Conservation (phyloP, 768 basidiomycete species). For the Suillus subalutaceus region DNA sequence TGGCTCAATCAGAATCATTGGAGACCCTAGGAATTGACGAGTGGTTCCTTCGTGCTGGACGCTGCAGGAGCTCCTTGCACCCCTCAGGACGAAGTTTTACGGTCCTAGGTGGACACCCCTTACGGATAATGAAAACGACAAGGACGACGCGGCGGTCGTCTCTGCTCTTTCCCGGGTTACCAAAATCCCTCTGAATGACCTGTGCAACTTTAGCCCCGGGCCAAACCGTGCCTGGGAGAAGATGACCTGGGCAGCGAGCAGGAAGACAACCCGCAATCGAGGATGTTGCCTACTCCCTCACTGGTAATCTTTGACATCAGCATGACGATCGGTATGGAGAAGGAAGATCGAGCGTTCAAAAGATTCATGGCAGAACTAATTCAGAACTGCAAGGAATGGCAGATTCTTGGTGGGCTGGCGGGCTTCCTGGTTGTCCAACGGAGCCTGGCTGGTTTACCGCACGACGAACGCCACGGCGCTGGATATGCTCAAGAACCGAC, state of each 20-base stretch:
- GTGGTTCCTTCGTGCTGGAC: conserved; percentile 21
- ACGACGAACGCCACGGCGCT: neutral
- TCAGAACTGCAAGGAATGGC: conserved; percentile 15
- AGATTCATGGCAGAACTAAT: conserved; percentile 16
- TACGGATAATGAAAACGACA: conserved; percentile 8
- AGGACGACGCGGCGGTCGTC: conserved; percentile 2
- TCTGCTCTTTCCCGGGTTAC: conserved; percentile 9
- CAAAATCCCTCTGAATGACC: conserved; percentile 10
- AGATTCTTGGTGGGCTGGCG: conserved; percentile 11
- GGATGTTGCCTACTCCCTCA: conserved; percentile 21
- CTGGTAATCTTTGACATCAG: conserved; percentile 19
- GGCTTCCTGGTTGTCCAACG: conserved; percentile 1
- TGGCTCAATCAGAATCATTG: conserved; percentile 4
- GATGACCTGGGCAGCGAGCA: conserved; percentile 18
- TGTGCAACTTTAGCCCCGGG: conserved; percentile 10
- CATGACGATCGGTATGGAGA: conserved; percentile 21
- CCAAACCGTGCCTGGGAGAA: conserved; percentile 11
- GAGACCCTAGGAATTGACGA: conserved; percentile 5
- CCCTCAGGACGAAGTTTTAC: conserved; percentile 17
- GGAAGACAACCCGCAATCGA: conserved; percentile 21
- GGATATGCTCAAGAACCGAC: conserved; percentile 7
- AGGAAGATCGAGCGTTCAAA: conserved; percentile 19
- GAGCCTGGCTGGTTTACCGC: neutral
- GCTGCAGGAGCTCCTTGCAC: conserved; percentile 19
- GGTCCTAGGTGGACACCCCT: conserved; percentile 14